A percentile compares a stretch with the other conserved stretches of the same genome.
phyloP scores from a whole-genome alignment of 2,329 filamentous ascomycete species.

The Bipolaris zeicola region DNA sequence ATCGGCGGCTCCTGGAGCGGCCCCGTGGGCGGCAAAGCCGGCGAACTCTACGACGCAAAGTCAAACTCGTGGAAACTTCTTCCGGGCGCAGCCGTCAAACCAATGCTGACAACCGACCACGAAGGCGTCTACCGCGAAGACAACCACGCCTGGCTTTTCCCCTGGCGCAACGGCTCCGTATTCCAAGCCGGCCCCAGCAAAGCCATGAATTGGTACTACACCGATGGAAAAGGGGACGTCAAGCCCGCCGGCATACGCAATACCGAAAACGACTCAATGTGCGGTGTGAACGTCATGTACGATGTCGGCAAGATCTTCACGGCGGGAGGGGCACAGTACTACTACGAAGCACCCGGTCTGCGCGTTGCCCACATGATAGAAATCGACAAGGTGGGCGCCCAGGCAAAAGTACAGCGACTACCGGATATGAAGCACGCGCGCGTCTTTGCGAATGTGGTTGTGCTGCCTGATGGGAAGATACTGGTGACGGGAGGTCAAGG shows the following conservation, averaged over 20 bases:
- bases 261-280: slow-evolving; percentile 39
- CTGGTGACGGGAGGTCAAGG: slow-evolving; percentile 30
- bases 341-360: slow-evolving; percentile 15
- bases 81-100: slow-evolving; percentile 22
- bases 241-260: slow-evolving; percentile 51
- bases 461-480: slow-evolving; percentile 32
- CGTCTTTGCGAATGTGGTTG: slow-evolving; percentile 27
- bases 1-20: slow-evolving; percentile 29
- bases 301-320: slow-evolving; percentile 50
- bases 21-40: slow-evolving; percentile 17
- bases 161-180: slow-evolving; percentile 38
- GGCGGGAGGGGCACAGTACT: slow-evolving; percentile 24
- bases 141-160: slow-evolving; percentile 32
- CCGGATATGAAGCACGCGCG: slow-evolving; percentile 22
- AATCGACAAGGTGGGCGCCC: slow-evolving; percentile 21
- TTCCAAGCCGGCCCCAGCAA: slow-evolving; percentile 61
- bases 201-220: slow-evolving; percentile 62
- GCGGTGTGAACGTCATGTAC: slow-evolving; percentile 57
- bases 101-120: slow-evolving; percentile 25
- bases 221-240: slow-evolving; percentile 50
- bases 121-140: slow-evolving; percentile 23
- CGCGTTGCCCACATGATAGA: slow-evolving; percentile 23
- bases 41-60: slow-evolving; percentile 23
- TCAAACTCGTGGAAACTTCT: slow-evolving; percentile 23
- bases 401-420: slow-evolving; percentile 14